Conservation (phyloP, 2,329 filamentous ascomycete species). For the Helotiales sp. region DNA sequence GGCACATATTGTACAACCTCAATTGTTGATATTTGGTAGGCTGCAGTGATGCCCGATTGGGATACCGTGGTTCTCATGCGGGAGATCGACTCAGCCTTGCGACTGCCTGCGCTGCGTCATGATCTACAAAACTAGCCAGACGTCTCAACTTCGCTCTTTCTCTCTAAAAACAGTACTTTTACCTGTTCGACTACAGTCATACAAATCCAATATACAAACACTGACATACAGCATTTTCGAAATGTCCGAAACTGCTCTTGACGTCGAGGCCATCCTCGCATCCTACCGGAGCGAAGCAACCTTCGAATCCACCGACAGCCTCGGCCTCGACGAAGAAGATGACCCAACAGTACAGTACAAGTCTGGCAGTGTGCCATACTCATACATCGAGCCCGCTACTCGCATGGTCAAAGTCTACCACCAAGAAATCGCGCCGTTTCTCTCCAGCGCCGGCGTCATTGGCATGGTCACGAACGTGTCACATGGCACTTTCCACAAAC, state of each 20-base stretch:
- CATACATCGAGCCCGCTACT: conserved; percentile 42
- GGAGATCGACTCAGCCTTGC: conserved; percentile 5
- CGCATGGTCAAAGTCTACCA: conserved; percentile 59
- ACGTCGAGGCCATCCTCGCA: conserved; percentile 12
- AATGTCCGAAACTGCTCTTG: background rate
- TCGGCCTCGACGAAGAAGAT: background rate
- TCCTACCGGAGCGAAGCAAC: conserved; percentile 17
- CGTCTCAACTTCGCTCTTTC: background rate
- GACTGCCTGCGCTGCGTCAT: background rate
- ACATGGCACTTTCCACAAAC: conserved; percentile 26
- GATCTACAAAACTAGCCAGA: conserved; percentile 9
- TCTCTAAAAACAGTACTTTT: background rate
- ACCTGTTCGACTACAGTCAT: background rate
- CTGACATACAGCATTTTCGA: background rate
- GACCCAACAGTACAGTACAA: background rate
- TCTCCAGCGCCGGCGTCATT: conserved; percentile 26
- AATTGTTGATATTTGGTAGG: background rate
- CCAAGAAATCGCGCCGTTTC: conserved; percentile 57
- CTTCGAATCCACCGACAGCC: conserved; percentile 15
- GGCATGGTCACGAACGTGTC: conserved; percentile 28
- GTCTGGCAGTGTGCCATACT: conserved; percentile 12
- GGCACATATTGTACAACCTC: background rate
- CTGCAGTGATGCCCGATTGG: background rate
- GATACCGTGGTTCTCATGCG: background rate
- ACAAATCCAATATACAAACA: background rate